A percentile compares a stretch with the other conserved stretches of the same genome.
Conservation (phyloP, 345 rosid genomes). For the Carallia pectinifolia region DNA sequence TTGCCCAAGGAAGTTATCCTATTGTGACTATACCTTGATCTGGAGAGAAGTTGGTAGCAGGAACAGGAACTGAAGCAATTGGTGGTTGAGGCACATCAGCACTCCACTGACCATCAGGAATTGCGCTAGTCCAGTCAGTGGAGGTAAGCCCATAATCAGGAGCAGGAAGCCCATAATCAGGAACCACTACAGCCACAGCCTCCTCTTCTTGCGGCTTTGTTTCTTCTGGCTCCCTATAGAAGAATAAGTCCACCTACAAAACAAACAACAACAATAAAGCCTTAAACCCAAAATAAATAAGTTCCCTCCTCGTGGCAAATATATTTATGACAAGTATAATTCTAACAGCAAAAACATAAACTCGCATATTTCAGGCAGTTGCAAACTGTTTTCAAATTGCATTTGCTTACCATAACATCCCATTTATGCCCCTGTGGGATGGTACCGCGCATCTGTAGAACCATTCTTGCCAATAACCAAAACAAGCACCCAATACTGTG, state of each 20-base stretch:
- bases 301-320: background rate
- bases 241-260: slow-evolving; percentile 27
- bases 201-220: slow-evolving; percentile 10
- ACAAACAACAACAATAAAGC: too few species aligned
- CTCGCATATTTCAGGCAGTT: too few species aligned
- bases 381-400: background rate
- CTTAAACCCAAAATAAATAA: too few species aligned
- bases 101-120: background rate
- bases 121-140: background rate
- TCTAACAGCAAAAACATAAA: background rate
- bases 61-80: background rate
- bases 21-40: background rate
- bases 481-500: slow-evolving; percentile 19
- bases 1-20: background rate
- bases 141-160: background rate
- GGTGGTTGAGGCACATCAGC: background rate
- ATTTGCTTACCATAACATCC: slow-evolving; percentile 29
- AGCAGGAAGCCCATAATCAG: background rate
- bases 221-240: slow-evolving; percentile 30
- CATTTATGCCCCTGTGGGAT: slow-evolving; percentile 28
- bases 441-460: slow-evolving; percentile 13
- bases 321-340: background rate
- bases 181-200: background rate
- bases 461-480: slow-evolving; percentile 21
- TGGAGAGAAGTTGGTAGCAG: background rate